Evolutionary conservation across 495 filamentous ascomycete species (phyloP), one percentile per base, ranked within the genome.

Genomic region (Aspergillus bertholletiae): DNA sequence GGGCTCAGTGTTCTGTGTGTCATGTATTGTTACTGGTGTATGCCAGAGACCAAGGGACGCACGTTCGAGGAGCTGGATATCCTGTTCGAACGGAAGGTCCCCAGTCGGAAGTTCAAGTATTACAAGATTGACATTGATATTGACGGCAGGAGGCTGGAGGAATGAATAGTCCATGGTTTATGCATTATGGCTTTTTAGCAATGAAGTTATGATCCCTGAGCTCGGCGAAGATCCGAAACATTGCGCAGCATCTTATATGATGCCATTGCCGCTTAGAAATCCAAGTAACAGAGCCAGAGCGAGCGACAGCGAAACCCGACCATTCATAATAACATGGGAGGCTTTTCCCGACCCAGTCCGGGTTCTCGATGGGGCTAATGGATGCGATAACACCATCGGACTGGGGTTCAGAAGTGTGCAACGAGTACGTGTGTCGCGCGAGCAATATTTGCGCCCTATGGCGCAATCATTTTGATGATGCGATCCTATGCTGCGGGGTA

Each of bases 1-100:
- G 85, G 82, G 0, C 60, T 84, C 5, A 76, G 75, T 12, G 22
- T 64, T 0, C 45, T 76, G 0, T 72, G 68, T 22, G 51, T 69
- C 1, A 35, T 78, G 0, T 80, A 74, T 64, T 69, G 74, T 18
- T 87, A 74, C 46, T 81, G 80, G 53, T 71, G 80, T 18, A 64
- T 88, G 5, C 85, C 85, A 0, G 85, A 88, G 63, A 85, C 81
- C 8, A 82, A 74, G 49, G 82, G 77, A 0, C 64, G 81, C 48
- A 86, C 83, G 0, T 87, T 79, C 54, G 82, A 84, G 54, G 84
- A 88, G 64, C 52, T 86, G 30, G 73, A 80, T 57, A 61, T 71
- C 5, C 45, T 80, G 50, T 80, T 80, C 57, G 63, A 88, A 66
- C 56, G 74, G 51, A 70, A 73, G 5, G 66, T 85, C 18, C 77